Conservation (phyloP, 176 grass and related monocot species). For the Eleusine coracana region DNA sequence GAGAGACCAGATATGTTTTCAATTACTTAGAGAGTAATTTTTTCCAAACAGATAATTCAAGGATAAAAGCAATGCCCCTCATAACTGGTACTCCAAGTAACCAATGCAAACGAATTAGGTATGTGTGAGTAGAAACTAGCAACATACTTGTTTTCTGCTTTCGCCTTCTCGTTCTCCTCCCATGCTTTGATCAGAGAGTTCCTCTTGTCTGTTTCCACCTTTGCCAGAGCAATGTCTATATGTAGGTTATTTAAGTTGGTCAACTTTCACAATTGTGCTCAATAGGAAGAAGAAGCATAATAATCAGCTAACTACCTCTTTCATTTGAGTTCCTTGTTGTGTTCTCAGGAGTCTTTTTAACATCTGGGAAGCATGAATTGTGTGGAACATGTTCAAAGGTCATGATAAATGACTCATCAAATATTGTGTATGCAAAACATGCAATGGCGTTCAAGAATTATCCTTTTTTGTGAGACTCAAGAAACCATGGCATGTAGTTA, state of each 20-base stretch:
- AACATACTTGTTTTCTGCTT: slow-evolving; percentile 82
- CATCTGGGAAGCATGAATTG: slow-evolving; percentile 39
- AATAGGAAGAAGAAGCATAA: background rate
- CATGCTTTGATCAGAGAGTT: slow-evolving; percentile 85
- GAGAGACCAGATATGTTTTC: background rate
- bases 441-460: background rate
- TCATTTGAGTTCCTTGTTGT: slow-evolving; percentile 52
- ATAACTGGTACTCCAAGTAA: background rate
- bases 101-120: background rate
- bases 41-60: background rate
- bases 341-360: slow-evolving; percentile 44
- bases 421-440: background rate
- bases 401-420: background rate
- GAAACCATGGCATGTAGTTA: background rate
- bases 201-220: slow-evolving; percentile 67
- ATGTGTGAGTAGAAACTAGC: background rate
- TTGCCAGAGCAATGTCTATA: slow-evolving; percentile 68
- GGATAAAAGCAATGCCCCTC: background rate
- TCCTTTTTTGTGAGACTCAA: background rate
- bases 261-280: background rate
- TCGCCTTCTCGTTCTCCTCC: slow-evolving; percentile 81
- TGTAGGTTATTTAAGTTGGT: slow-evolving; percentile 5
- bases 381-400: background rate
- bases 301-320: slow-evolving; percentile 46
- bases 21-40: background rate